A percentile compares a stretch with the other conserved stretches of the same genome.
Evolutionary conservation across 768 basidiomycete genomes (phyloP).

Genomic region (Leucogyrophana mollusca): DNA sequence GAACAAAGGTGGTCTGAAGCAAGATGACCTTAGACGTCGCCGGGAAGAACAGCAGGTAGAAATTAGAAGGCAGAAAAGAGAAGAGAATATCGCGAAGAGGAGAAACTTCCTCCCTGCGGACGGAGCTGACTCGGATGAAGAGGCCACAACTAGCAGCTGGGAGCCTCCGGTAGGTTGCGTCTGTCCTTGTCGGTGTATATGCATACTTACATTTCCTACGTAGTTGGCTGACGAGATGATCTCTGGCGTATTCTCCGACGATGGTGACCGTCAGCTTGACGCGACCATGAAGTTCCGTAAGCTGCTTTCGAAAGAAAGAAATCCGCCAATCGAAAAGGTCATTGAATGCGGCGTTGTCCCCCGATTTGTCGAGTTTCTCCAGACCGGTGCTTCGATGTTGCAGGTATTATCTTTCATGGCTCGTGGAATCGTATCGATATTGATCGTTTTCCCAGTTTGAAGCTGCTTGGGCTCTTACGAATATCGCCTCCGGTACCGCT

Average conservation of each 20-base stretch:
- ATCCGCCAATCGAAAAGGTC: conserved; percentile 97
- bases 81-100: conserved; percentile 98
- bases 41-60: conserved; percentile 99
- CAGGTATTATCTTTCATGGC: conserved; percentile 49
- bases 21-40: conserved; percentile 92
- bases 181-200: conserved; percentile 10
- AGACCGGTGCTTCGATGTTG: conserved; percentile 77
- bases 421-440: conserved; percentile 7
- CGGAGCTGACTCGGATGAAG: conserved; percentile 88
- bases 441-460: conserved; percentile 66
- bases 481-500: conserved; percentile 97
- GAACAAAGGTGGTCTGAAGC: conserved; percentile 85
- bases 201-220: conserved; percentile 10
- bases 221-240: conserved; percentile 93
- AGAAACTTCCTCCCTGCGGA: conserved; percentile 84
- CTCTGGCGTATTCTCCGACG: conserved; percentile 86
- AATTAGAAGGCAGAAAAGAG: conserved; percentile 96
- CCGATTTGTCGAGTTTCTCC: conserved; percentile 94
- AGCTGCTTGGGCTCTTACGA: conserved; percentile 97
- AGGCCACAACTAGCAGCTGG: conserved; percentile 66
- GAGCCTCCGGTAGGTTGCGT: conserved; percentile 62
- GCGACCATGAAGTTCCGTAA: conserved; percentile 99
- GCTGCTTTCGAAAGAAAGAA: conserved; percentile 98
- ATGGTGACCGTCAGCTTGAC: conserved; percentile 89
- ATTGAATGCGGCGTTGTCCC: conserved; percentile 97